Conservation (phyloP, 2,329 filamentous ascomycete species). For the Paecilomyces sp. region DNA sequence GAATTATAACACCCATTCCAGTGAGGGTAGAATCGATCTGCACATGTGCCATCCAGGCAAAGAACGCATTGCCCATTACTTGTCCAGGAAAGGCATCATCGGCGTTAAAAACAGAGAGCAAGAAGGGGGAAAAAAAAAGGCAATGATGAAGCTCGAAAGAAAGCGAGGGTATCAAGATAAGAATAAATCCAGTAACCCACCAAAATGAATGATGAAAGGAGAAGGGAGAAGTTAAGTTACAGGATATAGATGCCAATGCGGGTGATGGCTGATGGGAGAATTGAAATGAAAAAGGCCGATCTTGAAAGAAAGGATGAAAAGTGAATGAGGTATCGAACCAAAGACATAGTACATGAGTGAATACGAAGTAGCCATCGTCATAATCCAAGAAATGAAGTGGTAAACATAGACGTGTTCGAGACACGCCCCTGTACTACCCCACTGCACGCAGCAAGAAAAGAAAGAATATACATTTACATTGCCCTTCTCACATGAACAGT, state of each 20-base stretch:
- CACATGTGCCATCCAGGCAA: background rate
- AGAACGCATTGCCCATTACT: background rate
- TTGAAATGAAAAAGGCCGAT: background rate
- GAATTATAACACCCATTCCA: background rate
- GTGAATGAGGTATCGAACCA: background rate
- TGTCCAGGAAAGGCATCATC: background rate
- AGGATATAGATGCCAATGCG: background rate
- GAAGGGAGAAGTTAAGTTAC: background rate
- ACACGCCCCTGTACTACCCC: background rate
- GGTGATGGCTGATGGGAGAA: background rate
- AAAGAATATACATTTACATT: background rate
- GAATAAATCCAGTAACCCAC: background rate
- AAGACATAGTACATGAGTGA: background rate
- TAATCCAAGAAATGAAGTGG: background rate
- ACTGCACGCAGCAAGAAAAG: background rate
- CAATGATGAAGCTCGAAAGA: background rate
- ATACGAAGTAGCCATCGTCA: constrained; percentile 1
- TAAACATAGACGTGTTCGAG: background rate
- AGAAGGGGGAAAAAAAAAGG: background rate
- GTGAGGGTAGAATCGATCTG: background rate
- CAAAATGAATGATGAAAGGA: background rate
- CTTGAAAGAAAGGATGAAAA: background rate
- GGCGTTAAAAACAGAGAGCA: background rate
- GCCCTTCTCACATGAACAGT: constrained; percentile 35
- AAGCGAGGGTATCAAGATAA: background rate